Base-by-base conservation (phyloP, 179 eudicot species). In the Heliamphora pulchella region DNA sequence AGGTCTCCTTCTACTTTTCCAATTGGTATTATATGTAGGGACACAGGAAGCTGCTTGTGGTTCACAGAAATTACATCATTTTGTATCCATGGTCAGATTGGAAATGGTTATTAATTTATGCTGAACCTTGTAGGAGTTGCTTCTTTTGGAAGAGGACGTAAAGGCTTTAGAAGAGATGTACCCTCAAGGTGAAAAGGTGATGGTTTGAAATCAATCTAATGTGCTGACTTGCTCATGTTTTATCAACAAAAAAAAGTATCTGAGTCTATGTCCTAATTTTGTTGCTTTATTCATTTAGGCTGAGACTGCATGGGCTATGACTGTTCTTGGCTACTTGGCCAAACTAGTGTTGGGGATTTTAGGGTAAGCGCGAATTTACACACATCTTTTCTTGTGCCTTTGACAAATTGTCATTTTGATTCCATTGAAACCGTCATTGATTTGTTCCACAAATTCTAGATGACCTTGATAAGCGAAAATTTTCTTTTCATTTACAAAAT, bases 131-230 rank as follows among this genome's bases (percentile, higher is more conserved):
- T 82, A 94, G 98, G 99, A 96, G 89, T 76, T 94, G 82, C 96
- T 90, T 82, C 89, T 92, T 86, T 79, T 96, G 82, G 99, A 96
- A 86, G 96, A 96, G 76, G 99, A 96, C 78, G 94, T 92, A 46
- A 92, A 91, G 72, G 94, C 94, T 86, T 85, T 96, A 85, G 99
- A 96, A 87, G 99, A 96, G 88, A 94, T 96, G 97, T 96, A 96
- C 85, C 99, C 99, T 85, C 99, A 96, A 87, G 99, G 99, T 80
- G 99, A 96, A 89, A 85, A 96, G 99, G 99, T 94, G 80, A 86
- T 79, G 41, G 59, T 67, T 31, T 70, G 8, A 77, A 71, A 75
- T 68, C 39, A 55, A 75, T 13, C 80, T 82, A 59, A 15, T 61
- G 55, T 22, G 22, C 64, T 68, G 67, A 78, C n/a, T 44, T 46